Conservation (phyloP, 805 yeast species). For the Lipomyces kockii region DNA sequence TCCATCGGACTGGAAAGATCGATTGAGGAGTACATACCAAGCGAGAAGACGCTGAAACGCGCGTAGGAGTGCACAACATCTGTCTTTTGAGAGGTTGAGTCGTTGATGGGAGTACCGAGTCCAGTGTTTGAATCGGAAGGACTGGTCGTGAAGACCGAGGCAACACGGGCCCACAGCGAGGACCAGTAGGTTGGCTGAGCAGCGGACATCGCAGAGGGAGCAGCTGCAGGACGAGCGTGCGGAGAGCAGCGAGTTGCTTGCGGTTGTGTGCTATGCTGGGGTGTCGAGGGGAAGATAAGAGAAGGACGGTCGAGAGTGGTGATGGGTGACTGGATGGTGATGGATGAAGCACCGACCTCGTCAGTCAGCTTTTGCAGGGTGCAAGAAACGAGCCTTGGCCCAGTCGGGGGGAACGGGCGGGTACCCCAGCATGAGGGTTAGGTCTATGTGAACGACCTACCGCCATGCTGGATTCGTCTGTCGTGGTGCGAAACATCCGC, state of each 20-base stretch:
- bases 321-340: slow-evolving; percentile 16
- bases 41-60: slow-evolving; percentile 3
- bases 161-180: slow-evolving; percentile 6
- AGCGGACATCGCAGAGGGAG: slow-evolving; percentile 6
- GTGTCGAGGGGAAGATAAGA: slow-evolving; percentile 10
- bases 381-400: background rate
- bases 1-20: background rate
- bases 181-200: background rate
- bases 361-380: background rate
- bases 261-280: background rate
- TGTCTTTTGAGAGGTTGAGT: background rate
- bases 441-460: too few relatives aligned
- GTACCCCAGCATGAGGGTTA: too few relatives aligned
- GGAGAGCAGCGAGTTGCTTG: background rate
- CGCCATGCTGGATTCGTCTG: too few relatives aligned
- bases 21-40: slow-evolving; percentile 2
- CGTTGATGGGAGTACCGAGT: background rate
- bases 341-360: too few relatives aligned
- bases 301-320: slow-evolving; percentile 8
- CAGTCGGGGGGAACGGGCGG: background rate
- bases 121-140: background rate
- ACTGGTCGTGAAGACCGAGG: background rate
- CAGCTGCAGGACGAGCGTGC: background rate
- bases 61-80: background rate
- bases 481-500: too few relatives aligned